Percentiles rank a stretch among this genome's conserved stretches.
Conservation (phyloP, 2,329 filamentous ascomycete species). For the Aspergillus sp. region DNA sequence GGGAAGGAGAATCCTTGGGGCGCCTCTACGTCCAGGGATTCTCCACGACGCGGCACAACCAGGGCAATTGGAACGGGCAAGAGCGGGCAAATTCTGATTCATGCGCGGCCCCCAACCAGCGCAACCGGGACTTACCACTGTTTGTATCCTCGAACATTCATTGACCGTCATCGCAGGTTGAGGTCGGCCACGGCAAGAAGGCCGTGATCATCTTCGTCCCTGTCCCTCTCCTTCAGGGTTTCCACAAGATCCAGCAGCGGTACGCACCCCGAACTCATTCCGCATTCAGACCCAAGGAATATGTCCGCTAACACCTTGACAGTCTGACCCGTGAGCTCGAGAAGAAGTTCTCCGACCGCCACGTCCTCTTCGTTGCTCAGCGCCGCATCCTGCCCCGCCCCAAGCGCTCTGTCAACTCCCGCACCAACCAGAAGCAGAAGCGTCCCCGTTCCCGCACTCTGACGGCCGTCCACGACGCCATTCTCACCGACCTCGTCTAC, state of each 20-base stretch:
- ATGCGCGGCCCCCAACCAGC: neutral
- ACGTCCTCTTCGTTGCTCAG: conserved; percentile 97
- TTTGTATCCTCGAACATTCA: neutral
- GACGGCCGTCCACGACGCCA: conserved; percentile 97
- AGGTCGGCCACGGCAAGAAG: conserved; percentile 99
- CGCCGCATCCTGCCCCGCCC: conserved; percentile 98
- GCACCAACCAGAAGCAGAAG: conserved; percentile 98
- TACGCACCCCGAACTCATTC: conserved; percentile 60
- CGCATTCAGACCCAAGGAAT: neutral
- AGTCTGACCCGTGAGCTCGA: conserved; percentile 99
- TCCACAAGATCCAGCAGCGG: conserved; percentile 99
- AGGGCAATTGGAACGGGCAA: too few species aligned
- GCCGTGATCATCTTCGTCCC: conserved; percentile 99
- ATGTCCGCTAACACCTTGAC: neutral
- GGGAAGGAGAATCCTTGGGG: neutral
- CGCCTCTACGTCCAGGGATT: neutral
- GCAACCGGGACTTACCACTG: conserved; percentile 1
- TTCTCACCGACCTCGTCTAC: conserved; percentile 97
- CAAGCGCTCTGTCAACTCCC: conserved; percentile 95
- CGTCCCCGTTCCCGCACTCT: conserved; percentile 96
- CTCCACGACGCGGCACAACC: neutral
- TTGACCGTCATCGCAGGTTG: conserved; percentile 66
- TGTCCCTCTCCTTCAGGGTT: conserved; percentile 95
- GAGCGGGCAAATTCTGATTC: too few species aligned
- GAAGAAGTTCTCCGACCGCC: conserved; percentile 99